phyloP scores from a whole-genome alignment of 2,329 filamentous ascomycete genomes.

The Exophiala viscosa region DNA sequence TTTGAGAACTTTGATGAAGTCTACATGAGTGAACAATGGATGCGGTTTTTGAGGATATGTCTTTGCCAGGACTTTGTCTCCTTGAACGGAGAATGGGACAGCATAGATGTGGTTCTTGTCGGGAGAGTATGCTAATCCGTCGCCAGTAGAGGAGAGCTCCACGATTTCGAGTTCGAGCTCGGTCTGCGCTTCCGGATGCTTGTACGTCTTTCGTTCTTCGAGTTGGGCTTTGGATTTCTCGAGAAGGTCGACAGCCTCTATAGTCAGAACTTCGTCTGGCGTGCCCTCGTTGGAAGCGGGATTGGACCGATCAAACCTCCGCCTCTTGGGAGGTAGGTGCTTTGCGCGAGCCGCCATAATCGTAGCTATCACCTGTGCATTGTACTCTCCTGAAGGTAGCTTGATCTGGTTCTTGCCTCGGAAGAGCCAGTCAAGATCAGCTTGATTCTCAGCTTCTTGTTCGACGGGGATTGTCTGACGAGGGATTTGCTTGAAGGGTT shows the following conservation, averaged over 20 bases:
- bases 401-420: not conserved
- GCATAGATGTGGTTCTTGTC: constrained; percentile 57
- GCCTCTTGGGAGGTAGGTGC: not conserved
- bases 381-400: constrained; percentile 6
- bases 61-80: constrained; percentile 75
- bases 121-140: constrained; percentile 74
- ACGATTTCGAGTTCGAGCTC: constrained; percentile 80
- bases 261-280: constrained; percentile 16
- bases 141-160: constrained; percentile 84
- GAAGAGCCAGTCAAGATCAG: no score
- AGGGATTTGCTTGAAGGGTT: not conserved
- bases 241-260: constrained; percentile 16
- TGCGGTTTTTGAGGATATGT: constrained; percentile 67
- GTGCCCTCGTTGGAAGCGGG: constrained; percentile 8
- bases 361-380: constrained; percentile 11
- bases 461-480: no score
- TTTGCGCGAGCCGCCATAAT: constrained; percentile 8
- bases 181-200: not conserved
- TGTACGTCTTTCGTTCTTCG: not conserved
- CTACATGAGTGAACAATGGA: constrained; percentile 69
- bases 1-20: constrained; percentile 73
- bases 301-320: not conserved
- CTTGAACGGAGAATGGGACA: constrained; percentile 83
- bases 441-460: no score
- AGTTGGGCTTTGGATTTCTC: not conserved